A percentile compares a stretch with the other conserved stretches of the same genome.
Evolutionary conservation across 352 stramenopile species (phyloP).

Genomic region (Pythium dissimile): DNA sequence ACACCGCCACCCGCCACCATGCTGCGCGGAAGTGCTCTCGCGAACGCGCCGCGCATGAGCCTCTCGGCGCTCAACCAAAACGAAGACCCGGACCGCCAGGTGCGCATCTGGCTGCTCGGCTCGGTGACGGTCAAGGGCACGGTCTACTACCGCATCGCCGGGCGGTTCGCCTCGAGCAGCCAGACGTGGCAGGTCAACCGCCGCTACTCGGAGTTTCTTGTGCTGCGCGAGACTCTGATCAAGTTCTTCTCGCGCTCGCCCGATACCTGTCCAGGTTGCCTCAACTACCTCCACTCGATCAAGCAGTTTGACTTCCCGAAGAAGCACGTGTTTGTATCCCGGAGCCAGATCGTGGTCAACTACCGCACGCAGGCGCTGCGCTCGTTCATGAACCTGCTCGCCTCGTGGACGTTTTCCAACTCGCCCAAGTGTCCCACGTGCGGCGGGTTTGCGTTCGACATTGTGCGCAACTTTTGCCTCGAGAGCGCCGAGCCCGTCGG

Average conservation of each 20-base stretch:
- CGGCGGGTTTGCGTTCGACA: constrained; percentile 73
- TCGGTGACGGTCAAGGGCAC: constrained; percentile 43
- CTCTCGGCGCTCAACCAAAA: constrained; percentile 52
- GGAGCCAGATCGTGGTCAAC: constrained; percentile 73
- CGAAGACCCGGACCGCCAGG: constrained; percentile 36
- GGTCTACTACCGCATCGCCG: constrained; percentile 68
- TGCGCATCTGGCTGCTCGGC: constrained; percentile 72
- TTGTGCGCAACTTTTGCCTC: constrained; percentile 77
- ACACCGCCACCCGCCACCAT: no score
- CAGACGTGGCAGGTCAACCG: constrained; percentile 82
- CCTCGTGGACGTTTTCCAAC: constrained; percentile 79
- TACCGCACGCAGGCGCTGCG: constrained; percentile 82
- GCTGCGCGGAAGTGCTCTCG: constrained; percentile 19
- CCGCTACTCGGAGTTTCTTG: constrained; percentile 83
- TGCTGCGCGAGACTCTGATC: constrained; percentile 67
- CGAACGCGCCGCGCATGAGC: constrained; percentile 34
- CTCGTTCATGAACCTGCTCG: constrained; percentile 80
- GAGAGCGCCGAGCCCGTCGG: constrained; percentile 48
- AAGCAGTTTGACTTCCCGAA: constrained; percentile 82
- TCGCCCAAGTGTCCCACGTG: constrained; percentile 83
- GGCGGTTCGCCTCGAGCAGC: constrained; percentile 54
- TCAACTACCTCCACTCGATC: constrained; percentile 78
- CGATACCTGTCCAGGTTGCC: constrained; percentile 74
- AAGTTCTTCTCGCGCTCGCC: constrained; percentile 69
- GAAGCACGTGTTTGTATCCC: constrained; percentile 82